Percentiles rank a stretch among this genome's conserved stretches.
Evolutionary conservation across 805 yeast species (phyloP).

Genomic region (Wickerhamiella australiensis): DNA sequence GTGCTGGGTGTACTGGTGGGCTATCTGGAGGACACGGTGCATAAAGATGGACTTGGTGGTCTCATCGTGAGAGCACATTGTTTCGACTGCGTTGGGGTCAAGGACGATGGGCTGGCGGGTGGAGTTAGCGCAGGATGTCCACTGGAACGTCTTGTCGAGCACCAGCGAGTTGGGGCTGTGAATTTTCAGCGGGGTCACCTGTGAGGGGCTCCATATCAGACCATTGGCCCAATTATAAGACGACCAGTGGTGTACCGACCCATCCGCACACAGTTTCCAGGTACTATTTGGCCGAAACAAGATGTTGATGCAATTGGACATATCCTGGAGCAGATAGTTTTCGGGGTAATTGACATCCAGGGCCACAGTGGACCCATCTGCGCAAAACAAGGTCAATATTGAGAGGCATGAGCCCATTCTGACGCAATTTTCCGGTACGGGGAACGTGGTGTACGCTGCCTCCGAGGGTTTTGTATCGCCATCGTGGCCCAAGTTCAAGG

Average conservation of each 20-base stretch:
- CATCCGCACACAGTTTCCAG: slow-evolving; percentile 9
- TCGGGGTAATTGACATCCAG: slow-evolving; percentile 10
- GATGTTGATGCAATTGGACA: slow-evolving; percentile 1
- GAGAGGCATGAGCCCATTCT: slow-evolving; percentile 7
- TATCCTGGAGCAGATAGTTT: slow-evolving; percentile 1
- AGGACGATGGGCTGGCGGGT: slow-evolving; percentile 9
- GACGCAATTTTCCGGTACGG: not conserved
- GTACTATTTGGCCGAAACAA: slow-evolving; percentile 7
- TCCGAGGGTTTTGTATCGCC: slow-evolving; percentile 3
- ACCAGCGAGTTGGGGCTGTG: slow-evolving; percentile 4
- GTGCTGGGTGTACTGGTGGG: slow-evolving; percentile 10
- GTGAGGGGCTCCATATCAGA: slow-evolving; percentile 8
- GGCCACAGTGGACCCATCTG: not conserved
- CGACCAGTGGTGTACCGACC: slow-evolving; percentile 7
- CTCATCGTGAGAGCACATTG: not conserved
- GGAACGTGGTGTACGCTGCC: not conserved
- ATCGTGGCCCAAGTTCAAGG: slow-evolving; percentile 3
- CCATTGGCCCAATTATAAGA: slow-evolving; percentile 12
- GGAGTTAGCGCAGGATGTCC: slow-evolving; percentile 2
- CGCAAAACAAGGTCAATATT: slow-evolving; percentile 1
- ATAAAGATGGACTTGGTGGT: slow-evolving; percentile 4
- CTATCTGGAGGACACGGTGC: slow-evolving; percentile 9
- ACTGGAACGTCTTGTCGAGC: slow-evolving; percentile 6
- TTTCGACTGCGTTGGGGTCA: slow-evolving; percentile 10
- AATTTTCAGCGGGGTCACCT: slow-evolving; percentile 4